Conservation (phyloP, 2,329 filamentous ascomycete species). For the Claviceps maximensis region DNA sequence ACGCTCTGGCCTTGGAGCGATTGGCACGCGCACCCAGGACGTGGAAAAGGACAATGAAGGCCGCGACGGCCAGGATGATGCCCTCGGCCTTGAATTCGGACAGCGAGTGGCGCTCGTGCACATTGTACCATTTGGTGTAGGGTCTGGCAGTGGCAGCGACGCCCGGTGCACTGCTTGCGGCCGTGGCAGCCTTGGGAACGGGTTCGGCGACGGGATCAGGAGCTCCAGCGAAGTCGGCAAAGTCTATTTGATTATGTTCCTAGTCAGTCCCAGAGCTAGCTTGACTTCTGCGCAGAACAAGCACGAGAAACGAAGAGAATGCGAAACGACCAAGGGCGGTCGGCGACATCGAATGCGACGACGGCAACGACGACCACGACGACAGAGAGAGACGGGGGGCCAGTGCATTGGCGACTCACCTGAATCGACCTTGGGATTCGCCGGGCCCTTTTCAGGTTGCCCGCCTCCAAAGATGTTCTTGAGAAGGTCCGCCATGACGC, state of each 20-base stretch:
- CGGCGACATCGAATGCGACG: background rate
- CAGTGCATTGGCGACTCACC: slow-evolving; percentile 35
- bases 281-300: background rate
- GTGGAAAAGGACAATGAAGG: slow-evolving; percentile 65
- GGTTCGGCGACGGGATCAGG: slow-evolving; percentile 50
- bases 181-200: slow-evolving; percentile 31
- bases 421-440: slow-evolving; percentile 41
- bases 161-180: slow-evolving; percentile 29
- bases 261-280: background rate
- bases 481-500: slow-evolving; percentile 44
- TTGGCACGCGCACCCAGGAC: slow-evolving; percentile 71
- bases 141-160: slow-evolving; percentile 42
- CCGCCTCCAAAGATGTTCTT: slow-evolving; percentile 58
- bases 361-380: too few relatives aligned
- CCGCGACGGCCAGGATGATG: slow-evolving; percentile 62
- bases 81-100: slow-evolving; percentile 83
- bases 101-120: slow-evolving; percentile 79
- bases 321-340: background rate
- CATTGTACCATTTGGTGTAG: slow-evolving; percentile 91
- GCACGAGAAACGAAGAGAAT: background rate
- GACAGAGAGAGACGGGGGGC: too few relatives aligned
- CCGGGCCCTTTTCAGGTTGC: slow-evolving; percentile 34
- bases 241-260: slow-evolving; percentile 47
- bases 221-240: slow-evolving; percentile 81
- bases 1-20: slow-evolving; percentile 63